phyloP scores from a whole-genome alignment of 306 rosid species.

The Ormosia emarginata region DNA sequence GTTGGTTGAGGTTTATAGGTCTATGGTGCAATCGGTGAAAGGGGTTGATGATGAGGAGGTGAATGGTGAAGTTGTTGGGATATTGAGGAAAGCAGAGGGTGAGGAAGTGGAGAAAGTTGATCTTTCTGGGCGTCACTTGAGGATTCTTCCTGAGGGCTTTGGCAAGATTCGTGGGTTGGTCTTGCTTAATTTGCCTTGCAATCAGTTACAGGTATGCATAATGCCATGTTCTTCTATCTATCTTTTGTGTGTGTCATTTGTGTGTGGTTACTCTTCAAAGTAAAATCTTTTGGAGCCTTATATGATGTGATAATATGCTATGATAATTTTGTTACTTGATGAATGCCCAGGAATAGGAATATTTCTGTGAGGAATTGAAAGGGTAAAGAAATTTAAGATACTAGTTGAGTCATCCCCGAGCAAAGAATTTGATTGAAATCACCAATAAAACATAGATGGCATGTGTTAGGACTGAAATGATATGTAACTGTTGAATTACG shows the following conservation, averaged over 20 bases:
- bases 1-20: constrained; percentile 23
- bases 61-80: constrained; percentile 19
- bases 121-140: constrained; percentile 39
- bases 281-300: no score
- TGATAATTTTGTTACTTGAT: background rate
- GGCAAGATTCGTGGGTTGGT: constrained; percentile 34
- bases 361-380: background rate
- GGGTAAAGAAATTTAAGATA: background rate
- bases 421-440: background rate
- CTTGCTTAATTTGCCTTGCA: constrained; percentile 38
- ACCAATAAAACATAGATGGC: background rate
- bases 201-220: constrained; percentile 37
- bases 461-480: background rate
- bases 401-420: background rate
- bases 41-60: background rate
- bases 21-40: constrained; percentile 4
- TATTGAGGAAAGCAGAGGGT: constrained; percentile 33
- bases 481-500: background rate
- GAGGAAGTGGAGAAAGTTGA: constrained; percentile 31
- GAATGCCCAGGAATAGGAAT: background rate
- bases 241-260: no score
- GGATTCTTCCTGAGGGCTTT: constrained; percentile 44
- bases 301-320: background rate
- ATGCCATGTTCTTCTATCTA: background rate
- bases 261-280: background rate